Evolutionary conservation across 768 basidiomycete genomes (phyloP), one percentile per base, ranked within the genome.

Genomic region (Boletus insuetus): DNA sequence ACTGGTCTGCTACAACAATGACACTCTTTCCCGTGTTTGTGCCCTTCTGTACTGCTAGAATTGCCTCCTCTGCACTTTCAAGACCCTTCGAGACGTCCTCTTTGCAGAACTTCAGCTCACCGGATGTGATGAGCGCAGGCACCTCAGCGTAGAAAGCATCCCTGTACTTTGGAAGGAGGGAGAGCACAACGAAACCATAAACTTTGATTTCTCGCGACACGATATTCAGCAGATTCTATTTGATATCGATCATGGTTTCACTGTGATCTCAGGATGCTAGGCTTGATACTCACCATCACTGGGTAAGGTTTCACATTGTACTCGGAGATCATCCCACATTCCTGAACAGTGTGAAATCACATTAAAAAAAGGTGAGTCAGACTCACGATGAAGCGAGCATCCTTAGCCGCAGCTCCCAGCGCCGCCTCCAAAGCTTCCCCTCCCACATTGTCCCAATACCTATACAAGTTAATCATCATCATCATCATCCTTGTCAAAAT

Each of bases 351-450:
- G 31, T 39, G 8, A 24, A 9, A 17, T 16, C 12, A 40, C 20
- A 17, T 7, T 4, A 9, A 12, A 19, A 26, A 26, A 26, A 24
- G 5, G 7, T 11, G 12, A 10, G 10, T 38, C 24, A 16, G 22
- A 57, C 70, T 55, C 20, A 74, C 64, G 37, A 86, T 76, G 56
- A 87, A 81, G 5, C 82, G 67, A 0, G 82, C 81, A 24, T 74
- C 53, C 0, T 59, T 45, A 1, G 71, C 75, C 5, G 83, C 74
- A 46, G 72, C 74, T 3, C 71, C 74, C 5, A 87, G 66, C 2
- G 81, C 85, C 13, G 76, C 74, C 16, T 86, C 83, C 12, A 87
- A 71, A 0, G 77, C 79, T 53, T 81, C 76, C 0, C 84, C 84
- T 31, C 83, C 84, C 10, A 86, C 83, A 16, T 59, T 53, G 26